A percentile compares a stretch with the other conserved stretches of the same genome.
Conservation (phyloP, 2,329 filamentous ascomycete species). For the Aaosphaeria pasadenensis region DNA sequence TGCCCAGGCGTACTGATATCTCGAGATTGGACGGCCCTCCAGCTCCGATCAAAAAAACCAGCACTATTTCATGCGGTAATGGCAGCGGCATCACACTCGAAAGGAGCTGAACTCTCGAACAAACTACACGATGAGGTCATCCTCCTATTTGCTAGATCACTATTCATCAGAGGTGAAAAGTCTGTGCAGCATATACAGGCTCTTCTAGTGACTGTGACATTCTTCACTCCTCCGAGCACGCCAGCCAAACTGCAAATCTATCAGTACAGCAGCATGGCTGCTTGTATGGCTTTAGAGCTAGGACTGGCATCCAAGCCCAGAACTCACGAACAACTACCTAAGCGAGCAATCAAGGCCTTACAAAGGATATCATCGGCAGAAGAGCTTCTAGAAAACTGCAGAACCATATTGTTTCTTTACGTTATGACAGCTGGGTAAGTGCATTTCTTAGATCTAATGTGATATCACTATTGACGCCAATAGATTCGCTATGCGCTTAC, state of each 20-base stretch:
- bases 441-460: not conserved
- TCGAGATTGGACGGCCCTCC: slow-evolving; percentile 26
- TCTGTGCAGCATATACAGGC: slow-evolving; percentile 35
- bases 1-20: slow-evolving; percentile 29
- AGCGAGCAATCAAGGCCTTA: slow-evolving; percentile 26
- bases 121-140: slow-evolving; percentile 32
- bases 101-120: slow-evolving; percentile 28
- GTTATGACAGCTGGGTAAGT: slow-evolving; percentile 27
- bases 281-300: slow-evolving; percentile 35
- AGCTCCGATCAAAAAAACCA: slow-evolving; percentile 28
- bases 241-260: slow-evolving; percentile 33
- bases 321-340: slow-evolving; percentile 37
- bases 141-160: slow-evolving; percentile 27
- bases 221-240: slow-evolving; percentile 31
- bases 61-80: slow-evolving; percentile 35
- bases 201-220: slow-evolving; percentile 31
- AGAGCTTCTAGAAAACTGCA: slow-evolving; percentile 33
- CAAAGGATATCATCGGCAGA: slow-evolving; percentile 34
- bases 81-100: slow-evolving; percentile 33
- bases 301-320: slow-evolving; percentile 34
- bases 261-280: slow-evolving; percentile 34
- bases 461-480: slow-evolving; percentile 1
- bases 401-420: slow-evolving; percentile 31
- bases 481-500: slow-evolving; percentile 29
- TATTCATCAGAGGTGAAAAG: slow-evolving; percentile 37